Base-by-base conservation (phyloP, 2,329 filamentous ascomycete species). In the Diaporthe velutina region DNA sequence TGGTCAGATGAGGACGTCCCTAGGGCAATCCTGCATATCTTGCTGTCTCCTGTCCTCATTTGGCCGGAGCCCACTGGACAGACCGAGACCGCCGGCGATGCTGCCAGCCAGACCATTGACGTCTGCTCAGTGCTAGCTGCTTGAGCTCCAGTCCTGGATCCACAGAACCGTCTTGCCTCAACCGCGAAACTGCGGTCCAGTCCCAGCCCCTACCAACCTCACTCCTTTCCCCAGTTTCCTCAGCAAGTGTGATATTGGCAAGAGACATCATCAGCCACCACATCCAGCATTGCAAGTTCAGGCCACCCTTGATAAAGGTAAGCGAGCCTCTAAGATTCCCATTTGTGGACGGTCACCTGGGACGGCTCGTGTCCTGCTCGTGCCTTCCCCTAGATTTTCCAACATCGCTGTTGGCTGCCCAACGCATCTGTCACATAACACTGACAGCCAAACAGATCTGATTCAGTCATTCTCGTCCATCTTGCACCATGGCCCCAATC, bases 401-500 rank as follows among this genome's bases (percentile, higher is more conserved):
- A 33, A 17, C 40, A 48, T 40, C 15, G 13, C 45, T 15, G 7
- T 67, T 35, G 12, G 22, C 45, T 52, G 30, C 22, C 28, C 61
- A 50, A 48, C 33, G 40, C 22, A 25, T 19, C 17, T 35, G 25
- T 54, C 2, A 6, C n/a, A 48, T 1, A 35, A 54, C 15, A 17
- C 72, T 74, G 55, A 71, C 38, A 66, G 40, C 40, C 70, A 70
- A 70, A 54, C 61, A 60, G 38, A 72, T 66, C 30, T 58, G 28
- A 73, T 77, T 70, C 28, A 9, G 33, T 48, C 71, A 45, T 35
- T 40, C n/a, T 67, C 35, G 52, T 38, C 66, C 42, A 71, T 38
- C 66, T 33, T 71, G 52, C 80, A 86, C 77, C 15, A 92, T 91
- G 90, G 84, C 89, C 52, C 81, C 85, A 74, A 83, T 84, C 30